These are phyloP conservation scores for Hypoxylon fragiforme DNA, from an alignment of 495 filamentous ascomycete genomes.

Conservation along the genomic window DNA sequence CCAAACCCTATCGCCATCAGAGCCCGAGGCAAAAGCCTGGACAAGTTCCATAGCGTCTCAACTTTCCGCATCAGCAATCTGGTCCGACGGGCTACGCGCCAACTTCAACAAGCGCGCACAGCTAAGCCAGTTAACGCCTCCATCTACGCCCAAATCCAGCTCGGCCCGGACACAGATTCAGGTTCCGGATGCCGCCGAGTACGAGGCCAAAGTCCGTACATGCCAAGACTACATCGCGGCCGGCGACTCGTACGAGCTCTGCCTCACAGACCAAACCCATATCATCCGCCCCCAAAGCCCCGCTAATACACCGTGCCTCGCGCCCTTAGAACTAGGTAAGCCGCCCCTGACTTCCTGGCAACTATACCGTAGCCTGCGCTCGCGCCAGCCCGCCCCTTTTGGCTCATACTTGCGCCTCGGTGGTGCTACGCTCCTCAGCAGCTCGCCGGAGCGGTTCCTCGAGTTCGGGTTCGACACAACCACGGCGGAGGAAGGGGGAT, in stretches of 20 bases:
- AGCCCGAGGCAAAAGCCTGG: slow-evolving; percentile 44
- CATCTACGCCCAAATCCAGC: slow-evolving; percentile 25
- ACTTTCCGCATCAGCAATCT: slow-evolving; percentile 36
- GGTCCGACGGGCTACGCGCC: slow-evolving; percentile 32
- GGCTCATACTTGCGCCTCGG: slow-evolving; percentile 79
- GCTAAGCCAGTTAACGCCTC: slow-evolving; percentile 31
- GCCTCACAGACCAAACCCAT: slow-evolving; percentile 75
- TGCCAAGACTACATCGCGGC: slow-evolving; percentile 73
- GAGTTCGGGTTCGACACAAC: too few species aligned
- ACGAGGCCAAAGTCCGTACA: slow-evolving; percentile 63
- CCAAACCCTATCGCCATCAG: slow-evolving; percentile 57
- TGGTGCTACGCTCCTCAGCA: slow-evolving; percentile 70
- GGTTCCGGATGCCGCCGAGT: slow-evolving; percentile 58
- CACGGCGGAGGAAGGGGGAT: too few species aligned
- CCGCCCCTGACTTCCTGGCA: slow-evolving; percentile 57
- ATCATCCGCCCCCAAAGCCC: slow-evolving; percentile 51
- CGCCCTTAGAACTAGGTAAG: slow-evolving; percentile 13
- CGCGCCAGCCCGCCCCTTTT: slow-evolving; percentile 82
- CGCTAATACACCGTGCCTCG: slow-evolving; percentile 7
- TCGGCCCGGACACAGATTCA: slow-evolving; percentile 24
- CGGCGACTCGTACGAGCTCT: slow-evolving; percentile 93
- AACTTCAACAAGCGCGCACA: slow-evolving; percentile 26
- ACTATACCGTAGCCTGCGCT: slow-evolving; percentile 70
- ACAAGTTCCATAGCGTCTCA: slow-evolving; percentile 33
- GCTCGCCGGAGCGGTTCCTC: slow-evolving; percentile 92